Base-by-base conservation (phyloP, 1,139 yeast species). In the Zygoascus meyerae region DNA sequence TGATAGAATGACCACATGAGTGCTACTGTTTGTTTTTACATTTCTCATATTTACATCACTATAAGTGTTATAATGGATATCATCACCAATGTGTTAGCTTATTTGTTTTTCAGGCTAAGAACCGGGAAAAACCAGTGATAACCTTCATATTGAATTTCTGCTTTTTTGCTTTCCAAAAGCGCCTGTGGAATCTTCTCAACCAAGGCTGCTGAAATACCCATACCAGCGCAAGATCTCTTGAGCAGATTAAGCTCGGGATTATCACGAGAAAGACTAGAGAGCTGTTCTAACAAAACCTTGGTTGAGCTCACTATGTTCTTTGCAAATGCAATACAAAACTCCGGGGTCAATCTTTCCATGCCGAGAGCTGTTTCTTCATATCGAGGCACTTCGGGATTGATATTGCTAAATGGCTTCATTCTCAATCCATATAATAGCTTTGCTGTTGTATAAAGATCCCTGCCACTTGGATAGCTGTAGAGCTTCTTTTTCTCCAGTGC, bases 331-430 rank as follows among this genome's bases (percentile, higher is more conserved):
- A 48, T 31, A 37, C 58, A 52, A 30, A 53, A 31, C 42, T 59
- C 33, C 45, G 43, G 16, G 34, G 49, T 38, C 9, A 52, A 15
- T 3, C 47, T 41, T 3, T 51, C 50, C 15, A 44, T 38, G 14
- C 40, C 33, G 26, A 35, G 41, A 21, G 15, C 36, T 15, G 36
- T 31, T 35, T 55, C 58, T 17, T 65, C 62, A 57, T 67, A 82
- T 0, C 69, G 62, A 2, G 92, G 86, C 44, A 76, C 61, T 4
- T 72, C 73, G 0, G 97, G 97, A 5, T 81, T 81, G 0, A 90
- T 83, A 0, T 90, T 77, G 14, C 86, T 78, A 69, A 86, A 87
- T 2, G 95, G 82, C 61, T 87, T 89, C 76, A 89, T 77, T 54
- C 96, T 75, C 40, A 89, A 67, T 17, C 75, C 70, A 62, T 75